Conservation (phyloP, 129 eudicot species). For the Daucus carota region DH1_v3.0 NC_030381.2:42317501-42318000, state of each 20-base stretch:
- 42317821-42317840: too few species aligned
- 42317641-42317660: neutral
- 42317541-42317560: too few species aligned
- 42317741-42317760: neutral
- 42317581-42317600: too few species aligned
- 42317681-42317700: neutral
- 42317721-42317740: neutral
- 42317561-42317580: too few species aligned
- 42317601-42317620: too few species aligned
- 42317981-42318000: slow-evolving; percentile 6
- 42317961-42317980: slow-evolving; percentile 4
- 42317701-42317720: neutral
- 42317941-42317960: neutral
- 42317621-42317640: neutral
- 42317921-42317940: too few species aligned
- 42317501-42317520: too few species aligned
- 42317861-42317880: too few species aligned
- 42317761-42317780: neutral
- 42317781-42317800: neutral
- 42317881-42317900: too few species aligned
- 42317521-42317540: too few species aligned
- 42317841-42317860: neutral
- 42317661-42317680: neutral
- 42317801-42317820: too few species aligned
- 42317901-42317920: too few species aligned